These are phyloP conservation scores for Dioszegia hungarica DNA, from an alignment of 768 basidiomycete species.

Conservation along the genomic window DNA sequence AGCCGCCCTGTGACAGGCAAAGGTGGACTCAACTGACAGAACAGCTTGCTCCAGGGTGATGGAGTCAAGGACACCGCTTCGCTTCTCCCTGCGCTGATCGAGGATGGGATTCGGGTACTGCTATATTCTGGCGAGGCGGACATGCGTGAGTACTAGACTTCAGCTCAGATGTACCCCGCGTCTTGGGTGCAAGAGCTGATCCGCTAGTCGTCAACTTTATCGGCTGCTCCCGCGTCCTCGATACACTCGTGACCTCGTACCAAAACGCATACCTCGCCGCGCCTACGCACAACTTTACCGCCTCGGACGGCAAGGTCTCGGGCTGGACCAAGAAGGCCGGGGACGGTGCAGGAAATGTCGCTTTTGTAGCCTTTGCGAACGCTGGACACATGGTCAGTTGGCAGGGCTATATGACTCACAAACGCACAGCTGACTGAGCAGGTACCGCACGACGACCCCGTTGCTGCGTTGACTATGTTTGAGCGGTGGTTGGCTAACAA, in stretches of 20 bases:
- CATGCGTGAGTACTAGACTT: slow-evolving; percentile 43
- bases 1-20: background rate
- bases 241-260: slow-evolving; percentile 67
- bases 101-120: slow-evolving; percentile 74
- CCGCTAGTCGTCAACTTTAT: slow-evolving; percentile 31
- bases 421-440: slow-evolving; percentile 49
- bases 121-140: slow-evolving; percentile 69
- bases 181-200: background rate
- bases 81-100: slow-evolving; percentile 72
- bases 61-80: slow-evolving; percentile 74
- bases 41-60: slow-evolving; percentile 66
- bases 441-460: slow-evolving; percentile 87
- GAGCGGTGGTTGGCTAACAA: slow-evolving; percentile 50
- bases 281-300: slow-evolving; percentile 56
- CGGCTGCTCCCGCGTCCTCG: slow-evolving; percentile 48
- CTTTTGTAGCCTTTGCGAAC: slow-evolving; percentile 70
- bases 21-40: background rate
- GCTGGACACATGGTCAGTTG: slow-evolving; percentile 62
- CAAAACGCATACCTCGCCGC: slow-evolving; percentile 58
- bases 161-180: too few species aligned
- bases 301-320: slow-evolving; percentile 56
- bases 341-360: slow-evolving; percentile 73
- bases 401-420: background rate
- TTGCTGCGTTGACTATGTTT: slow-evolving; percentile 66
- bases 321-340: slow-evolving; percentile 71